phyloP scores from a whole-genome alignment of 2,329 filamentous ascomycete species.

The Tolypocladium capitatum region DNA sequence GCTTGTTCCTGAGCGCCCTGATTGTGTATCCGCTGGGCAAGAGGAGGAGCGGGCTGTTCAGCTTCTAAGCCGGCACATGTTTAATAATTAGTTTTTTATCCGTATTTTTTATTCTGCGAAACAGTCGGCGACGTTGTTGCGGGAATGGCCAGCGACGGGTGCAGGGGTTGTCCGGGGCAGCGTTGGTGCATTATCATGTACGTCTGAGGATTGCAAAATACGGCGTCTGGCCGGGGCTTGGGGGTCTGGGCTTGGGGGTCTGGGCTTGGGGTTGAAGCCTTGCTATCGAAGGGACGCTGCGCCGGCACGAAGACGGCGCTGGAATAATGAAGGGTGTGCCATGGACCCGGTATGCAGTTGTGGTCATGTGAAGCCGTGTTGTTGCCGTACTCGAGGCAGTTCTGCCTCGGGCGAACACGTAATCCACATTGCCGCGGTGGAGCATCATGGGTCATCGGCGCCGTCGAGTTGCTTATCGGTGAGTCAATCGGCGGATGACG shows the following conservation, averaged over 20 bases:
- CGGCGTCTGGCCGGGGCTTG: neutral
- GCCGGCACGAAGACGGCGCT: neutral
- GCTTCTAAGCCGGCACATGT: too few relatives aligned
- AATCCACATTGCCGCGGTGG: too few relatives aligned
- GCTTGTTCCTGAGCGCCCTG: conserved; percentile 41
- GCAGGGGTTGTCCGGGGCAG: neutral
- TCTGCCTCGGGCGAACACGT: too few relatives aligned
- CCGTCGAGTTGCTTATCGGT: too few relatives aligned
- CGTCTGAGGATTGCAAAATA: neutral
- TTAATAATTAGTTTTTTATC: too few relatives aligned
- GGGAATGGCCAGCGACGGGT: neutral
- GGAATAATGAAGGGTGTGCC: neutral
- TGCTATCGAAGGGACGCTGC: neutral
- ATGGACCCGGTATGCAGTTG: neutral
- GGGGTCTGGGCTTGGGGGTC: neutral
- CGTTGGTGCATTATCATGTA: neutral
- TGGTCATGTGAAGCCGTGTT: neutral
- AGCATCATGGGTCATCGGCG: too few relatives aligned
- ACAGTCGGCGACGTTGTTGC: neutral
- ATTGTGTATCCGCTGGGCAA: conserved; percentile 45
- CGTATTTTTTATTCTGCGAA: neutral
- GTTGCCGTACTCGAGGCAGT: too few relatives aligned
- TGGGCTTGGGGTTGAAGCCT: neutral
- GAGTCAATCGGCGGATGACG: too few relatives aligned
- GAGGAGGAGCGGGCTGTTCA: conserved; percentile 42